Conservation (phyloP, 345 rosid species). For the Arabis alpina region DNA sequence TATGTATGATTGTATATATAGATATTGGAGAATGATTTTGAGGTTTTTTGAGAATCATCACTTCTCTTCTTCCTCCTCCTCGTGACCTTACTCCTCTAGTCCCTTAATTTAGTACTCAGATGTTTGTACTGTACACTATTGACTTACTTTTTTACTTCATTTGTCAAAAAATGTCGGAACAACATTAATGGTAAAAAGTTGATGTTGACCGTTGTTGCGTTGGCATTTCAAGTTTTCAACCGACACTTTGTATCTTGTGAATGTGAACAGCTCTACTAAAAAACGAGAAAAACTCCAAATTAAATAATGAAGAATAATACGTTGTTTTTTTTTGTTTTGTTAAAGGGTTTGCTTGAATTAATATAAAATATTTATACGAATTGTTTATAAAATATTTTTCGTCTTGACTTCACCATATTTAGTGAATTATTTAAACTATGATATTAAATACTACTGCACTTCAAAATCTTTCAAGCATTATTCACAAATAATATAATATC, state of each 20-base stretch:
- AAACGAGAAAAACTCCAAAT: neutral
- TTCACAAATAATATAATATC: neutral
- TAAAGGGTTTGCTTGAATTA: too few relatives aligned
- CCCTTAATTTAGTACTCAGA: neutral
- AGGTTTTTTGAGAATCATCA: constrained; percentile 36
- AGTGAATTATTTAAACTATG: neutral
- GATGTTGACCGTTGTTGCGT: constrained; percentile 30
- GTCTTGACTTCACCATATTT: neutral
- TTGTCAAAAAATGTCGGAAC: constrained; percentile 10
- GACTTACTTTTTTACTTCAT: constrained; percentile 13
- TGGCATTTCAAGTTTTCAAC: constrained; percentile 38
- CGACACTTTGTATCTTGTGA: constrained; percentile 36
- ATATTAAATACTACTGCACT: neutral
- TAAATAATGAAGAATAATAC: neutral
- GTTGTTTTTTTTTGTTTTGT: too few relatives aligned
- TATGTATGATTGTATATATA: constrained; percentile 35
- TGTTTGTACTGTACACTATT: neutral
- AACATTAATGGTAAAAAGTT: constrained; percentile 36
- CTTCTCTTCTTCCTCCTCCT: constrained; percentile 37
- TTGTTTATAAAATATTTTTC: too few relatives aligned
- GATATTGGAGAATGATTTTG: constrained; percentile 29
- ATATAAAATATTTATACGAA: too few relatives aligned
- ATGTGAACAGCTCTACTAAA: neutral
- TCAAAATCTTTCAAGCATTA: neutral
- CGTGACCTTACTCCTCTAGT: neutral